Conservation (phyloP, 352 stramenopile genomes). For the Thraustochytrium sp. region DNA sequence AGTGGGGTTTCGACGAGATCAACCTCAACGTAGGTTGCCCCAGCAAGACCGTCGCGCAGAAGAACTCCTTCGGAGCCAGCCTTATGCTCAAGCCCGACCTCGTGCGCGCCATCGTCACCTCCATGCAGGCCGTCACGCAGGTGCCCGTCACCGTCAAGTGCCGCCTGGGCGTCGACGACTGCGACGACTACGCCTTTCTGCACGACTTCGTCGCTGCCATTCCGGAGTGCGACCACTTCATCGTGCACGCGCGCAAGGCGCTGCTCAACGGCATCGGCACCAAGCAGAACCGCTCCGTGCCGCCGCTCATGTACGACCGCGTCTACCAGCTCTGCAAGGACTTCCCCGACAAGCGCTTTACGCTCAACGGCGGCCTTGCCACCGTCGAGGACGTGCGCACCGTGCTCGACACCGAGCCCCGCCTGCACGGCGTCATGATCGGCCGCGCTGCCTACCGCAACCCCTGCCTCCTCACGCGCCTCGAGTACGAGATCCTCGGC, state of each 20-base stretch:
- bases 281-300: slow-evolving; percentile 94
- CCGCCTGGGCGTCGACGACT: slow-evolving; percentile 90
- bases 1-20: slow-evolving; percentile 83
- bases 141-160: slow-evolving; percentile 93
- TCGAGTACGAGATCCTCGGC: slow-evolving; percentile 71
- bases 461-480: slow-evolving; percentile 75
- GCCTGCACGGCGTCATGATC: slow-evolving; percentile 80
- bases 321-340: slow-evolving; percentile 87
- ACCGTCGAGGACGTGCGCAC: slow-evolving; percentile 71
- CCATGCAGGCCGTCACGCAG: slow-evolving; percentile 41
- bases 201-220: slow-evolving; percentile 86
- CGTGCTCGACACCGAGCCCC: slow-evolving; percentile 32
- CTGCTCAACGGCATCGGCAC: slow-evolving; percentile 86
- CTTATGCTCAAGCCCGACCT: slow-evolving; percentile 93
- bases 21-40: slow-evolving; percentile 96
- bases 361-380: slow-evolving; percentile 92
- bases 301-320: slow-evolving; percentile 88
- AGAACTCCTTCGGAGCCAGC: slow-evolving; percentile 83
- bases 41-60: slow-evolving; percentile 53
- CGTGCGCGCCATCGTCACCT: slow-evolving; percentile 80
- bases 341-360: slow-evolving; percentile 90
- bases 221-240: slow-evolving; percentile 84
- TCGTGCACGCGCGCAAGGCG: slow-evolving; percentile 95
- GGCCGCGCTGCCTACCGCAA: slow-evolving; percentile 75
- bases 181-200: slow-evolving; percentile 86